Conservation (phyloP, 192 early-diverging fungal genomes). For the Coemansia sp. region DNA sequence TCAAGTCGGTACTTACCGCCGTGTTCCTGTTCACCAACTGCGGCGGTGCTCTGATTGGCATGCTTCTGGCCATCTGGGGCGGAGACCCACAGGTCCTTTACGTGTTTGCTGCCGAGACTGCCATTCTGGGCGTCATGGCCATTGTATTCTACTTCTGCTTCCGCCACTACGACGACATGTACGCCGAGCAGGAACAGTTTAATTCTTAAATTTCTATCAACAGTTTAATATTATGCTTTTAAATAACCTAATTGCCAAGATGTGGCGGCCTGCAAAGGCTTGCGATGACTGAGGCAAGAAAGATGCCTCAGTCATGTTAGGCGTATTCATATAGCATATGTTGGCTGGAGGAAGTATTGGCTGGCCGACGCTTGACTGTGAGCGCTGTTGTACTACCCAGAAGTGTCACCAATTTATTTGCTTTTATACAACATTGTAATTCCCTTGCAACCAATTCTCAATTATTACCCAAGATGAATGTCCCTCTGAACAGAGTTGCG, state of each 20-base stretch:
- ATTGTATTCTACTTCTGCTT: constrained; percentile 52
- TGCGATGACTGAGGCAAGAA: too few species aligned
- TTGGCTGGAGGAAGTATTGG: background rate
- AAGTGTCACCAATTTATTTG: background rate
- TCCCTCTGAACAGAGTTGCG: background rate
- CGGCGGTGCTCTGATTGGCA: constrained; percentile 46
- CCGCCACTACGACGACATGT: constrained; percentile 45
- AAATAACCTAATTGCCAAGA: too few species aligned
- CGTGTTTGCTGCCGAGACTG: constrained; percentile 57
- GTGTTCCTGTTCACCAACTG: constrained; percentile 63
- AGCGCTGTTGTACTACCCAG: background rate
- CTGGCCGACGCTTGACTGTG: background rate
- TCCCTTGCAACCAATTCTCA: background rate
- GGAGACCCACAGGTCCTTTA: constrained; percentile 55
- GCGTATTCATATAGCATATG: too few species aligned
- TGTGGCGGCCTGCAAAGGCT: too few species aligned
- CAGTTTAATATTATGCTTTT: background rate
- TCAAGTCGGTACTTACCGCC: constrained; percentile 69
- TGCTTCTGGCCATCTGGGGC: constrained; percentile 54
- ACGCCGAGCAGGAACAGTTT: constrained; percentile 24
- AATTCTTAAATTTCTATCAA: background rate
- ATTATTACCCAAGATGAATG: background rate
- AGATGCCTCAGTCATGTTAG: too few species aligned
- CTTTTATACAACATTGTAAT: background rate
- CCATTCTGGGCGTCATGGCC: constrained; percentile 20